Percentiles rank a stretch among this genome's conserved stretches.
phyloP scores from a whole-genome alignment of 306 rosid species.

The Macrotyloma uniflorum region DNA sequence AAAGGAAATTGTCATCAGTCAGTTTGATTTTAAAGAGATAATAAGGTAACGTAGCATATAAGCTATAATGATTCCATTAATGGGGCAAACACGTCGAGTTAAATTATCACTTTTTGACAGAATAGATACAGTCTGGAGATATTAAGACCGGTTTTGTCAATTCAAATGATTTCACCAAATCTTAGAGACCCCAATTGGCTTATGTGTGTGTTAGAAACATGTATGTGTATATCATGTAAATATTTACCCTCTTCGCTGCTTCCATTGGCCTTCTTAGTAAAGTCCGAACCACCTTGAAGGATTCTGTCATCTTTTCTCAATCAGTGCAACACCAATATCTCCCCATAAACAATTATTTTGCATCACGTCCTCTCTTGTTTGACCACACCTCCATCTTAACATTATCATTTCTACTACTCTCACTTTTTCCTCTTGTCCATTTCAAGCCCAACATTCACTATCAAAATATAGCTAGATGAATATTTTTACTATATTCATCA shows the following conservation, averaged over 20 bases:
- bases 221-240: not conserved
- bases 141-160: not conserved
- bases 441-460: too few relatives aligned
- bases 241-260: not conserved
- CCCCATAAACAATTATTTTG: too few relatives aligned
- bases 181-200: too few relatives aligned
- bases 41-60: not conserved
- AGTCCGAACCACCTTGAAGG: not conserved
- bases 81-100: not conserved
- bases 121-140: not conserved
- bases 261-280: not conserved
- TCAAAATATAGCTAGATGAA: too few relatives aligned
- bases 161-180: not conserved
- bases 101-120: not conserved
- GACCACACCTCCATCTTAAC: too few relatives aligned
- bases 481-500: too few relatives aligned
- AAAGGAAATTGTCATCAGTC: slow-evolving; percentile 25
- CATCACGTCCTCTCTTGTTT: too few relatives aligned
- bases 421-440: too few relatives aligned
- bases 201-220: too few relatives aligned
- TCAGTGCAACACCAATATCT: not conserved
- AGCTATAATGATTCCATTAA: not conserved
- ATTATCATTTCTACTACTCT: too few relatives aligned
- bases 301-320: not conserved
- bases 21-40: not conserved